phyloP scores from a whole-genome alignment of 2,329 filamentous ascomycete species.

The Aspergillus felis region DNA sequence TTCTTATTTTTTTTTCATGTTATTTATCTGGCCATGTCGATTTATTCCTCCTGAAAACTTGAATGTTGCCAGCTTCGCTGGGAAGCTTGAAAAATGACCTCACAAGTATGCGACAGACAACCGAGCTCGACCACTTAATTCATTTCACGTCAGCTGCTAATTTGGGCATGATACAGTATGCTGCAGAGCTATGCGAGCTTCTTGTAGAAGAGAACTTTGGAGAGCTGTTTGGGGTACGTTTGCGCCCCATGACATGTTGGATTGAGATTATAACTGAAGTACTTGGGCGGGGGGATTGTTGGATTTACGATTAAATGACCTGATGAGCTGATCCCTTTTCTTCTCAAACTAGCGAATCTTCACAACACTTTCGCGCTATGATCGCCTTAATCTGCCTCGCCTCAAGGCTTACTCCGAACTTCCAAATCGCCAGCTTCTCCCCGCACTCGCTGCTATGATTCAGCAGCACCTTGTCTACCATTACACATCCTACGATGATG shows the following conservation, averaged over 20 bases:
- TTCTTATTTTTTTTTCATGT: slow-evolving; percentile 20
- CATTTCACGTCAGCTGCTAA: slow-evolving; percentile 21
- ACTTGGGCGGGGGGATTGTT: not conserved
- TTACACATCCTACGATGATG: slow-evolving; percentile 59
- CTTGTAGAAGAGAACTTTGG: slow-evolving; percentile 87
- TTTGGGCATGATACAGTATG: slow-evolving; percentile 48
- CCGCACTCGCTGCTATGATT: slow-evolving; percentile 77
- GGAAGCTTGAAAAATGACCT: slow-evolving; percentile 55
- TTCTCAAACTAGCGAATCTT: slow-evolving; percentile 69
- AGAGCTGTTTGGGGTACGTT: slow-evolving; percentile 80
- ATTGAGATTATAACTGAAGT: not conserved
- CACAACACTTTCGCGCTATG: slow-evolving; percentile 69
- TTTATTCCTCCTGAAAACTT: slow-evolving; percentile 64
- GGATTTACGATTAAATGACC: not conserved
- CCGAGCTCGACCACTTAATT: slow-evolving; percentile 13
- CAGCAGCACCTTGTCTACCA: slow-evolving; percentile 85
- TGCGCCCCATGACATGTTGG: slow-evolving; percentile 12
- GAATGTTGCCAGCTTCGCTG: slow-evolving; percentile 71
- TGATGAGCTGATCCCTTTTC: not conserved
- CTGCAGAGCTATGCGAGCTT: slow-evolving; percentile 84
- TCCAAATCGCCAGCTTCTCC: slow-evolving; percentile 68
- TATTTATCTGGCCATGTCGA: slow-evolving; percentile 58
- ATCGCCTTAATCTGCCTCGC: slow-evolving; percentile 67
- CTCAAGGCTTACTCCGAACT: slow-evolving; percentile 71
- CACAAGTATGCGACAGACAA: slow-evolving; percentile 48